Evolutionary conservation across 2,329 filamentous ascomycete species (phyloP).

Genomic region (Diaporthe sp.): DNA sequence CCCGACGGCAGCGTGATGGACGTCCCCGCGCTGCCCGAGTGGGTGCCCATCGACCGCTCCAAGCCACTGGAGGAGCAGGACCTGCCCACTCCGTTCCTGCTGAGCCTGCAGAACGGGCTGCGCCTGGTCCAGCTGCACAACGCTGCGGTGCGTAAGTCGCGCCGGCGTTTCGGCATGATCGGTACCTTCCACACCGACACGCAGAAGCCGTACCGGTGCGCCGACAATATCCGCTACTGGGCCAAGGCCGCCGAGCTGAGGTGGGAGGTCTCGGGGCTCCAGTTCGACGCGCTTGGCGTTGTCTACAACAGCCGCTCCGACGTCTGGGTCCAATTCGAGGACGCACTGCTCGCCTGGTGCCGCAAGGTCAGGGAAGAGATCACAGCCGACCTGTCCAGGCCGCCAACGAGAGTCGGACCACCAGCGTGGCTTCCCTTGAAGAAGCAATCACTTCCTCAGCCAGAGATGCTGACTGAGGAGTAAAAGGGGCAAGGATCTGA

Average conservation of each 20-base stretch:
- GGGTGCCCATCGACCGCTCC: conserved; percentile 68
- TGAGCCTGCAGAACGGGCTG: conserved; percentile 81
- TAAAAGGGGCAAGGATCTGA: background rate
- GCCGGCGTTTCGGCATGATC: conserved; percentile 89
- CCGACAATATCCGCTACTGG: conserved; percentile 96
- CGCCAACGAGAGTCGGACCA: conserved; percentile 38
- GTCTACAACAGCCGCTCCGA: conserved; percentile 79
- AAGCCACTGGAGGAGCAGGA: conserved; percentile 46
- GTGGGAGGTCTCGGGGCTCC: conserved; percentile 84
- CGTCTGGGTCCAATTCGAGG: conserved; percentile 86
- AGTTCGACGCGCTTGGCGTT: conserved; percentile 87
- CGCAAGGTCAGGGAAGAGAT: conserved; percentile 86
- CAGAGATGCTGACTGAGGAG: conserved; percentile 33
- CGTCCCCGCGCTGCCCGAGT: conserved; percentile 73
- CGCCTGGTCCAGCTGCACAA: conserved; percentile 91
- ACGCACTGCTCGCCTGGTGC: conserved; percentile 87
- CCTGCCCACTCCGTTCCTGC: conserved; percentile 80
- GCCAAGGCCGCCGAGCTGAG: conserved; percentile 94
- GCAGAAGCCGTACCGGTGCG: conserved; percentile 91
- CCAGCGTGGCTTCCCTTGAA: conserved; percentile 32
- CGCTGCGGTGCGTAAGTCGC: conserved; percentile 84
- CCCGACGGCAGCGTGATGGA: conserved; percentile 57
- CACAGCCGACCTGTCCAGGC: conserved; percentile 66
- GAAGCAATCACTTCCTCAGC: conserved; percentile 33
- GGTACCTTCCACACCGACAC: conserved; percentile 92